Conservation (phyloP, 2,329 filamentous ascomycete genomes). For the Xenoacremonium recifei region DNA sequence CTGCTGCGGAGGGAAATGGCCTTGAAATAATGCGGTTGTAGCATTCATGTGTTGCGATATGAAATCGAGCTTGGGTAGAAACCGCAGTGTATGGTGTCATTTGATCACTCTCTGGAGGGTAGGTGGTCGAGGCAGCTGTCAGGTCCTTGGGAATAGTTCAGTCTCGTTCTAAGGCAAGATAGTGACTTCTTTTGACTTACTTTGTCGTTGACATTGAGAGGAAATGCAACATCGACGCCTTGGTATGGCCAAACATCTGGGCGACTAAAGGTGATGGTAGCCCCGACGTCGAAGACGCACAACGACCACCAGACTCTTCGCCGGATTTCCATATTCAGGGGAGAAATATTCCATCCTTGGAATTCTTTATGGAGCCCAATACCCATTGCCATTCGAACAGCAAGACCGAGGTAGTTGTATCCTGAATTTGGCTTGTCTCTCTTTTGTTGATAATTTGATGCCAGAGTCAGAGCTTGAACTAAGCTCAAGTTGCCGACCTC, state of each 20-base stretch:
- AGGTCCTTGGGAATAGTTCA: conserved; percentile 21
- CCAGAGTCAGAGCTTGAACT: conserved; percentile 28
- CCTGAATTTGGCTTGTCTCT: conserved; percentile 47
- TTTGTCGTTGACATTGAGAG: conserved; percentile 44
- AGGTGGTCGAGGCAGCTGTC: conserved; percentile 32
- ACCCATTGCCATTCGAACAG: conserved; percentile 45
- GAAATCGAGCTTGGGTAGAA: conserved; percentile 42
- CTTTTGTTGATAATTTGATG: conserved; percentile 44
- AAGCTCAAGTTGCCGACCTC: conserved; percentile 31
- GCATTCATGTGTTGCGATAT: conserved; percentile 42
- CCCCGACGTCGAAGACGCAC: conserved; percentile 44
- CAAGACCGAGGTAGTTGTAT: conserved; percentile 46
- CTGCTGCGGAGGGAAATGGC: conserved; percentile 38
- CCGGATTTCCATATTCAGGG: conserved; percentile 35
- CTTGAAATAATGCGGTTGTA: conserved; percentile 46
- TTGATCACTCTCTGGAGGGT: conserved; percentile 33
- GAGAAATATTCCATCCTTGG: conserved; percentile 30
- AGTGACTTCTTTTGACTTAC: conserved; percentile 24
- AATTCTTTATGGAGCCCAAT: conserved; percentile 46
- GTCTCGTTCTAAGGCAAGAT: no score
- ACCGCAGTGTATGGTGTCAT: conserved; percentile 45
- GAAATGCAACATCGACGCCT: conserved; percentile 41
- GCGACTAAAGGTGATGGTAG: conserved; percentile 42
- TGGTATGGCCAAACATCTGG: conserved; percentile 38
- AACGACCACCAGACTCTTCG: conserved; percentile 41